phyloP scores from a whole-genome alignment of 768 basidiomycete genomes.

The Pleurotus pulmonarius region DNA sequence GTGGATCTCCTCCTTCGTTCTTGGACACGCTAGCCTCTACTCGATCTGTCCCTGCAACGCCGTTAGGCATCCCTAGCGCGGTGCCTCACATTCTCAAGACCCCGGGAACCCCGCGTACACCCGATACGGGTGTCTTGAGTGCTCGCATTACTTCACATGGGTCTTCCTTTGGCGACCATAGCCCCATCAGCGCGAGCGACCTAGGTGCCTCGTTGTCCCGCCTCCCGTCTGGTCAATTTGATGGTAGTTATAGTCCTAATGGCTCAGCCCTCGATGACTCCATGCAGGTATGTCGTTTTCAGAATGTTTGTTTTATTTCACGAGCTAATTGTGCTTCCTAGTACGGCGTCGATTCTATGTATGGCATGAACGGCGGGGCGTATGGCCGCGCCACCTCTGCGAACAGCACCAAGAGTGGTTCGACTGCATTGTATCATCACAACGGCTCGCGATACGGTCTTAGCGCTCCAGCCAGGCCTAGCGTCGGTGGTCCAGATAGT shows the following conservation, averaged over 20 bases:
- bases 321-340: slow-evolving; percentile 26
- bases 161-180: slow-evolving; percentile 45
- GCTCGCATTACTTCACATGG: slow-evolving; percentile 55
- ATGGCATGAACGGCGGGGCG: slow-evolving; percentile 42
- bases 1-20: slow-evolving; percentile 68
- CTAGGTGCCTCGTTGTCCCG: slow-evolving; percentile 74
- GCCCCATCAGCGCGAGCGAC: slow-evolving; percentile 45
- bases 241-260: slow-evolving; percentile 52
- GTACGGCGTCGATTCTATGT: slow-evolving; percentile 58
- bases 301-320: slow-evolving; percentile 8
- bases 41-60: slow-evolving; percentile 83
- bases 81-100: slow-evolving; percentile 55
- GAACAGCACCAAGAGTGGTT: slow-evolving; percentile 46
- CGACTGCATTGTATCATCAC: slow-evolving; percentile 76
- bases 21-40: slow-evolving; percentile 61
- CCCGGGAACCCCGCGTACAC: slow-evolving; percentile 64
- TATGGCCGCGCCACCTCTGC: slow-evolving; percentile 42
- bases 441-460: slow-evolving; percentile 75
- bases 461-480: slow-evolving; percentile 51
- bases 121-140: slow-evolving; percentile 55
- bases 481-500: slow-evolving; percentile 48
- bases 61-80: slow-evolving; percentile 54
- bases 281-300: slow-evolving; percentile 38
- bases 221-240: slow-evolving; percentile 55
- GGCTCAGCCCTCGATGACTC: slow-evolving; percentile 50